A percentile compares a stretch with the other conserved stretches of the same genome.
Conservation (phyloP, 2,329 filamentous ascomycete genomes). For the Orbilia brochopaga region DNA sequence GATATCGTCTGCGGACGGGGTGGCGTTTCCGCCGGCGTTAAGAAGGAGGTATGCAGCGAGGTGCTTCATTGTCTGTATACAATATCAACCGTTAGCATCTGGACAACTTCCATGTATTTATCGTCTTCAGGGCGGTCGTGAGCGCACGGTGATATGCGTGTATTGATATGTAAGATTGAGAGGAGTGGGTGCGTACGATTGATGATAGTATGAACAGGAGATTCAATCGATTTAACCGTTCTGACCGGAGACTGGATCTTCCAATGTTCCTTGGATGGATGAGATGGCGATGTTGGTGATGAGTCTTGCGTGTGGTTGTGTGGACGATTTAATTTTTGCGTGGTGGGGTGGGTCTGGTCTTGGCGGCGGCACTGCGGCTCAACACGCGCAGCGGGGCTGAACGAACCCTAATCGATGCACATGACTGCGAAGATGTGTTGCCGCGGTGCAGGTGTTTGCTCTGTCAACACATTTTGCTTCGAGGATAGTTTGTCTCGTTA, state of each 20-base stretch:
- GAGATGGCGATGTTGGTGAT: constrained; percentile 25
- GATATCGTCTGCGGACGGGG: constrained; percentile 83
- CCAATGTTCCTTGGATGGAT: constrained; percentile 47
- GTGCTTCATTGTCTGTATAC: constrained; percentile 86
- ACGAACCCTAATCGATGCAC: background rate
- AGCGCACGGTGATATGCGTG: no score
- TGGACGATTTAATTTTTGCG: constrained; percentile 8
- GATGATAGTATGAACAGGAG: constrained; percentile 37
- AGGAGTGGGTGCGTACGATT: constrained; percentile 28
- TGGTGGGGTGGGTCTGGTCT: constrained; percentile 28
- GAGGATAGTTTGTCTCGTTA: no score
- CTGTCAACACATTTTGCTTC: no score
- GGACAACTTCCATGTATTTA: no score
- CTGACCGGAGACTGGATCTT: constrained; percentile 51
- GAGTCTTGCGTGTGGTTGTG: constrained; percentile 12
- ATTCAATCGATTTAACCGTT: constrained; percentile 52
- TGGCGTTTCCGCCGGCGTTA: constrained; percentile 87
- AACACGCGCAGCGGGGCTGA: constrained; percentile 16
- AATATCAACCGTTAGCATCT: constrained; percentile 12
- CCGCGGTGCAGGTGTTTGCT: no score
- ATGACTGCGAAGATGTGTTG: no score
- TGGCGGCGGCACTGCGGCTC: constrained; percentile 35
- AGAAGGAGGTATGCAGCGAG: constrained; percentile 99
- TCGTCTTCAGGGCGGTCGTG: no score
- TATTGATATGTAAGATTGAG: background rate